Evolutionary conservation across 2,329 filamentous ascomycete species (phyloP).

Genomic region (Metarhizium album): DNA sequence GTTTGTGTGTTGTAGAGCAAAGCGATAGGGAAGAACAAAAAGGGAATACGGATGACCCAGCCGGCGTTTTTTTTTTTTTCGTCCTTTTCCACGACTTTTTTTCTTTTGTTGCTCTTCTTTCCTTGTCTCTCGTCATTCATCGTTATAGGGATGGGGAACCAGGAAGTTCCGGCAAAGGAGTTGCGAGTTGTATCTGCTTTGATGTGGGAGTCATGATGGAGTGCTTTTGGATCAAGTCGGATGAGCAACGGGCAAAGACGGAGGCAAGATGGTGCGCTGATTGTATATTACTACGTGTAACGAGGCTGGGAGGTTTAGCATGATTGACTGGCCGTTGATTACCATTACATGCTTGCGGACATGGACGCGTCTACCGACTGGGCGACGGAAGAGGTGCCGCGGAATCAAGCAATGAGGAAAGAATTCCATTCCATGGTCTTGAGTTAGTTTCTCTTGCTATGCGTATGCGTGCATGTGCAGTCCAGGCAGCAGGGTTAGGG

Average conservation of each 20-base stretch:
- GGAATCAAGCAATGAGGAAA: background rate
- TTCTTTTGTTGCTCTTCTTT: background rate
- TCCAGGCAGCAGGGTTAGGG: background rate
- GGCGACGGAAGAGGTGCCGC: background rate
- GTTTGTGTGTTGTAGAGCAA: background rate
- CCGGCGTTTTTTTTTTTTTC: constrained; percentile 3
- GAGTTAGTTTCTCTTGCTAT: too few species aligned
- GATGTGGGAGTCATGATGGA: background rate
- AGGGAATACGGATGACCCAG: background rate
- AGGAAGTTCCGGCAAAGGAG: too few species aligned
- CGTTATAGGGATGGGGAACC: too few species aligned
- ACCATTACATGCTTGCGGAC: background rate
- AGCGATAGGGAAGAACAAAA: background rate
- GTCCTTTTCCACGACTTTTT: too few species aligned
- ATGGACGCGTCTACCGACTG: background rate
- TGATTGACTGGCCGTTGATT: background rate
- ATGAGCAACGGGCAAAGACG: background rate
- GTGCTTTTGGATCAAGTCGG: constrained; percentile 6
- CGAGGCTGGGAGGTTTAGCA: background rate
- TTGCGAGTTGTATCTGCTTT: background rate
- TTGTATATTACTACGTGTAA: background rate
- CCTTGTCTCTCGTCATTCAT: too few species aligned
- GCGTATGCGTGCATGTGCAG: too few species aligned
- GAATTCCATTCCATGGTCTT: background rate
- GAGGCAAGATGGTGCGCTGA: background rate